Evolutionary conservation across 78 protist genomes (phyloP).

Genomic region (Guillardia theta): DNA sequence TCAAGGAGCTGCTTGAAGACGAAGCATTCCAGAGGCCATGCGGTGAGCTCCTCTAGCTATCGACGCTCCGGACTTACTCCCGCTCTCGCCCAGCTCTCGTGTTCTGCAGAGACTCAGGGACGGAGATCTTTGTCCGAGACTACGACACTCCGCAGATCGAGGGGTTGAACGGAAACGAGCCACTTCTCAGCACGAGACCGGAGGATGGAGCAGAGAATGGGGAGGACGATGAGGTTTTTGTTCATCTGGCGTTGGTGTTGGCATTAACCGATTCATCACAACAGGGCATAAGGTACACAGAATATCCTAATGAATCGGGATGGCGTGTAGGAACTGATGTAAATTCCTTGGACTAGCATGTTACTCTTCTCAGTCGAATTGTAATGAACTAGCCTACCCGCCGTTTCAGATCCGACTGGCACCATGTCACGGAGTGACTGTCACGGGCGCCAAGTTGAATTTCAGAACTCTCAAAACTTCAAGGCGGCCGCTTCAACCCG

Average conservation of each 20-base stretch:
- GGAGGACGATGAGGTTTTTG: background rate
- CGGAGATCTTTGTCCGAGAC: constrained; percentile 7
- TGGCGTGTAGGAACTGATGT: background rate
- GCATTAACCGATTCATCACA: background rate
- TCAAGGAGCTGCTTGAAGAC: constrained; percentile 29
- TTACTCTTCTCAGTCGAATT: no score
- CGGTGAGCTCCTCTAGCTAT: background rate
- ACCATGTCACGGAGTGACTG: no score
- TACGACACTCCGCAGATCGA: constrained; percentile 28
- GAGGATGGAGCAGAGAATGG: background rate
- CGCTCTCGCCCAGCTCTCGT: background rate
- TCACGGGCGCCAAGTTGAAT: no score
- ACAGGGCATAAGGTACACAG: background rate
- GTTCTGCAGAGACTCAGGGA: constrained; percentile 25
- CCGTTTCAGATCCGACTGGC: no score
- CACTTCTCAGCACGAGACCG: background rate
- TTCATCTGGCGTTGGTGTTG: background rate
- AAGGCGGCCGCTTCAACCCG: no score
- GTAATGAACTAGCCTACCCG: no score
- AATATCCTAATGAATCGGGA: background rate
- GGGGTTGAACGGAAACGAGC: background rate
- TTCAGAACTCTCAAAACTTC: no score
- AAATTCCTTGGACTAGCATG: background rate
- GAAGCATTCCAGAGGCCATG: constrained; percentile 31
- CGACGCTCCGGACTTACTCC: background rate